A percentile compares a stretch with the other conserved stretches of the same genome.
phyloP scores from a whole-genome alignment of 2,329 filamentous ascomycete genomes.

The Diaporthe sp. region DNA sequence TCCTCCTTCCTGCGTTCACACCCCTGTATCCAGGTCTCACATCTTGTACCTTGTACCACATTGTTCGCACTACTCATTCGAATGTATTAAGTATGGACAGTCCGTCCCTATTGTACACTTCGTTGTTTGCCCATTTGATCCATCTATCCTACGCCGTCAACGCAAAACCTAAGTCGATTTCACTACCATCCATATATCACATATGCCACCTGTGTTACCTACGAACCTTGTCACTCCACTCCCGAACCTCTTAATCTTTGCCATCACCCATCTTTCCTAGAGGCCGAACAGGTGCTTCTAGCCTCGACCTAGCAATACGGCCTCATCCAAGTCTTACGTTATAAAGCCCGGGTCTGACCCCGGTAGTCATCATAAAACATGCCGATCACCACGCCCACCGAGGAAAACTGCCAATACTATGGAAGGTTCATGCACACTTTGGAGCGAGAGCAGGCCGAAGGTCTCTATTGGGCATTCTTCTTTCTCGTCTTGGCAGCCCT shows the following conservation, averaged over 20 bases:
- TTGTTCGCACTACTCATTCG: not conserved
- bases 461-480: slow-evolving; percentile 32
- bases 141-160: not conserved
- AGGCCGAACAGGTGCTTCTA: not conserved
- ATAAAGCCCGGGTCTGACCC: slow-evolving; percentile 32
- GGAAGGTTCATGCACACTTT: slow-evolving; percentile 31
- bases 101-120: not conserved
- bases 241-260: not conserved
- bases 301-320: slow-evolving; percentile 10
- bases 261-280: slow-evolving; percentile 35
- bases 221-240: not conserved
- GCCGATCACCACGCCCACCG: slow-evolving; percentile 16
- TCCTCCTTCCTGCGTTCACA: slow-evolving; percentile 20
- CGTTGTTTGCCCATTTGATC: not conserved
- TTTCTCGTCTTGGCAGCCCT: slow-evolving; percentile 24
- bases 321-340: not conserved
- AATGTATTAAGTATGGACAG: slow-evolving; percentile 20
- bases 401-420: slow-evolving; percentile 33
- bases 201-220: not conserved
- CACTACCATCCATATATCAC: not conserved
- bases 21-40: slow-evolving; percentile 12
- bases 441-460: slow-evolving; percentile 22
- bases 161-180: not conserved
- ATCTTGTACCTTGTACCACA: slow-evolving; percentile 6
- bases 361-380: not conserved